Conservation (phyloP, 306 rosid genomes). For the Pyrus betulifolia region DNA sequence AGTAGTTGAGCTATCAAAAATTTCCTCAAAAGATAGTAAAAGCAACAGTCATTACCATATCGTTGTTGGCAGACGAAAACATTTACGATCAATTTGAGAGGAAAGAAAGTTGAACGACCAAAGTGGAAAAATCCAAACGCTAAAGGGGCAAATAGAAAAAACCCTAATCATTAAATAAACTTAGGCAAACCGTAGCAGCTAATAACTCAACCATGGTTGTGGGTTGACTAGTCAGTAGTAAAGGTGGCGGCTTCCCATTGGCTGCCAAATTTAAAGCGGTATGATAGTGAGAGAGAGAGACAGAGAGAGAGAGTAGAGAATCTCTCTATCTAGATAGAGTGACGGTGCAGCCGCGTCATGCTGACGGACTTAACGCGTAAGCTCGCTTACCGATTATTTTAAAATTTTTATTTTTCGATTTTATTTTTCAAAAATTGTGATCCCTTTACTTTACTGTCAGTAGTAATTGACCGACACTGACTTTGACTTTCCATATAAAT, state of each 20-base stretch:
- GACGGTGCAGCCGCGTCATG: slow-evolving; percentile 21
- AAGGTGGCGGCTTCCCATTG: not conserved
- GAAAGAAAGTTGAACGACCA: no score
- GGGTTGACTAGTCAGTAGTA: not conserved
- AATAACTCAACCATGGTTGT: slow-evolving; percentile 18
- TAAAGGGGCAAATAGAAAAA: not conserved
- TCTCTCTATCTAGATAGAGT: not conserved
- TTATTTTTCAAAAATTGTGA: not conserved
- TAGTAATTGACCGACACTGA: not conserved
- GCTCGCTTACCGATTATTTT: not conserved
- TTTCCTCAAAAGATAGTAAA: no score
- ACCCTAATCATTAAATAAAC: not conserved
- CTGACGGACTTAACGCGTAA: slow-evolving; percentile 12
- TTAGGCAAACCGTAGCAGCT: not conserved
- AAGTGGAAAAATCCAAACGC: not conserved
- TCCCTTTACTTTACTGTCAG: not conserved
- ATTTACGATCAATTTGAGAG: no score
- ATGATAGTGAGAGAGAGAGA: not conserved
- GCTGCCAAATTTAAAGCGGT: not conserved
- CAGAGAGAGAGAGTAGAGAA: not conserved
- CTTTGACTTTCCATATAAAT: not conserved
- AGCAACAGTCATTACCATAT: no score
- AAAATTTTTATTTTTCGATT: not conserved
- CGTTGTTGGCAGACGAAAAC: no score
- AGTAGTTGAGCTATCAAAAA: no score